Evolutionary conservation across 768 basidiomycete genomes (phyloP).

Genomic region (Cubamyces sp.): DNA sequence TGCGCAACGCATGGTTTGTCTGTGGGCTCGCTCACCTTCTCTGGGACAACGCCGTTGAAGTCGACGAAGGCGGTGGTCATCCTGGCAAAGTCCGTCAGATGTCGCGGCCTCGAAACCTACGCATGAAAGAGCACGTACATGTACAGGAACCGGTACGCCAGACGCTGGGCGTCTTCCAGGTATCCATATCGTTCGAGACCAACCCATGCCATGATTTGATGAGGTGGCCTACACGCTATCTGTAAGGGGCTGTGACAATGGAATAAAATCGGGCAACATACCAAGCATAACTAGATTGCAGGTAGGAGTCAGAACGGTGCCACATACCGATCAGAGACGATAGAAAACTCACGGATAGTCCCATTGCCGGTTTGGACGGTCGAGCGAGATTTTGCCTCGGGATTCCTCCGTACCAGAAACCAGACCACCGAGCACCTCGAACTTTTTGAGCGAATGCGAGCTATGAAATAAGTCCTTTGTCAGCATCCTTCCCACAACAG

Average conservation of each 20-base stretch:
- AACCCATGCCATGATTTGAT: slow-evolving; percentile 99
- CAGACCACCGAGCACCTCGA: slow-evolving; percentile 93
- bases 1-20: not conserved
- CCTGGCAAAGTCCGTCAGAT: slow-evolving; percentile 44
- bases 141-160: slow-evolving; percentile 97
- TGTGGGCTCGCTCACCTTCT: slow-evolving; percentile 64
- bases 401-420: slow-evolving; percentile 98
- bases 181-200: slow-evolving; percentile 96
- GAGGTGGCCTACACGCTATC: slow-evolving; percentile 70
- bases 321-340: not conserved
- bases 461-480: slow-evolving; percentile 42
- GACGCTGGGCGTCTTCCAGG: slow-evolving; percentile 87
- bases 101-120: slow-evolving; percentile 3
- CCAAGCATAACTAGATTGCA: slow-evolving; percentile 65
- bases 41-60: slow-evolving; percentile 97
- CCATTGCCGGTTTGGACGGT: slow-evolving; percentile 98
- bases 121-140: slow-evolving; percentile 58
- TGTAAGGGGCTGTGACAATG: not conserved
- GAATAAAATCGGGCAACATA: slow-evolving; percentile 32
- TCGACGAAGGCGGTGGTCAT: slow-evolving; percentile 95
- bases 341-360: slow-evolving; percentile 81
- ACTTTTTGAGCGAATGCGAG: slow-evolving; percentile 87
- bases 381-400: slow-evolving; percentile 92
- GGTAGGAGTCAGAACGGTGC: slow-evolving; percentile 22
- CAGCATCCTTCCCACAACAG: slow-evolving; percentile 19